Evolutionary conservation across 169 alveolate genomes (phyloP).

Genomic region (Babesia gibsoni): DNA sequence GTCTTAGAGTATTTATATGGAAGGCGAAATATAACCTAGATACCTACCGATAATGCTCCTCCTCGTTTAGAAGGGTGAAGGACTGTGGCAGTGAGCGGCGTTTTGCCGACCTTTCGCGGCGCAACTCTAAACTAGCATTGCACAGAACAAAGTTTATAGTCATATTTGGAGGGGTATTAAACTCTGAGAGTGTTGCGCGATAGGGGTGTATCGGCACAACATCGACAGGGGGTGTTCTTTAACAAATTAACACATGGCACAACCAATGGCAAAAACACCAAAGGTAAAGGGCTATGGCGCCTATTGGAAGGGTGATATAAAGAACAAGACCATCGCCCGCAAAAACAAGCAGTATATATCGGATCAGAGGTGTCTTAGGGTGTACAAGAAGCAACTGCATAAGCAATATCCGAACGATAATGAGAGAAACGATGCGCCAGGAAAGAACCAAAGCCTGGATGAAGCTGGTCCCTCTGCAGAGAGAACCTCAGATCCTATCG

Average conservation of each 20-base stretch:
- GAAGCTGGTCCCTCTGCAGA: neutral
- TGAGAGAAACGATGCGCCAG: neutral
- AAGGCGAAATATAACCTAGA: neutral
- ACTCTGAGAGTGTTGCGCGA: too few species aligned
- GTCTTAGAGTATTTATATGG: too few species aligned
- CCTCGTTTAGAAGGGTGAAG: conserved; percentile 27
- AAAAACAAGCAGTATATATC: conserved; percentile 58
- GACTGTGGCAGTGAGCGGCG: conserved; percentile 40
- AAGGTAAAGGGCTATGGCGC: conserved; percentile 57
- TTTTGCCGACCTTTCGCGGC: conserved; percentile 1
- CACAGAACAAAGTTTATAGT: conserved; percentile 49
- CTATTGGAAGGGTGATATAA: conserved; percentile 50
- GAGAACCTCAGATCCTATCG: neutral
- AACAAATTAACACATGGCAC: neutral
- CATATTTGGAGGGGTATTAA: conserved; percentile 3
- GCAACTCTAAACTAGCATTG: conserved; percentile 49
- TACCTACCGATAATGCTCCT: conserved; percentile 35
- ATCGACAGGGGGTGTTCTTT: neutral
- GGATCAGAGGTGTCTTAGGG: conserved; percentile 45
- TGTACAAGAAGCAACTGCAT: conserved; percentile 32
- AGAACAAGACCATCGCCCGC: conserved; percentile 46
- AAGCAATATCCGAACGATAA: too few species aligned
- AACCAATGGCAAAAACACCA: conserved; percentile 1
- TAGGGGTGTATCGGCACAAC: neutral
- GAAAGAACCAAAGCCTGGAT: neutral